Conservation (phyloP, 768 basidiomycete species). For the Pleurotus cornucopiae region DNA sequence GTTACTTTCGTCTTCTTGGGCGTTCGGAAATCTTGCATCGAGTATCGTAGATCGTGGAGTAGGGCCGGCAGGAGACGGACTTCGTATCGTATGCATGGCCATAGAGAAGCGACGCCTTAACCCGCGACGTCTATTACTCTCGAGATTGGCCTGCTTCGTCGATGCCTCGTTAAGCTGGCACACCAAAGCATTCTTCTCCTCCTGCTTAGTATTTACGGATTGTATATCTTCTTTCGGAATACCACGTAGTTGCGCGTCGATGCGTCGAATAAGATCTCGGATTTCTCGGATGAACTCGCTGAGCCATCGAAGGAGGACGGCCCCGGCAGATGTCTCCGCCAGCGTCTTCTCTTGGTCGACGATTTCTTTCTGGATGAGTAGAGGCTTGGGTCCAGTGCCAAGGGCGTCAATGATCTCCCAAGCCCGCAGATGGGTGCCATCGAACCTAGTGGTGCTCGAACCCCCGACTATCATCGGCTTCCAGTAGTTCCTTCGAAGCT, state of each 20-base stretch:
- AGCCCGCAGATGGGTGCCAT: neutral
- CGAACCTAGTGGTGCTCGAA: conserved; percentile 1
- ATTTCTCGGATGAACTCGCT: conserved; percentile 2
- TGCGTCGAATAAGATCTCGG: conserved; percentile 4
- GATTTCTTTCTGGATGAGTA: conserved; percentile 3
- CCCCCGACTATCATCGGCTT: conserved; percentile 4
- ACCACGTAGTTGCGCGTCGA: conserved; percentile 1
- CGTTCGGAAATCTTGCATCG: neutral
- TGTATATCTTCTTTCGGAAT: neutral
- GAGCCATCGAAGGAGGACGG: conserved; percentile 1
- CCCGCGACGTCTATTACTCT: neutral
- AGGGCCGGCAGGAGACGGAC: neutral
- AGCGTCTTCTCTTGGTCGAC: conserved; percentile 6
- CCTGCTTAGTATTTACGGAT: neutral
- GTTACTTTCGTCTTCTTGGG: neutral
- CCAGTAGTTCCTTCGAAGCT: conserved; percentile 5
- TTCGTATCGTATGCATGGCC: neutral
- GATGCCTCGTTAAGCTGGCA: neutral
- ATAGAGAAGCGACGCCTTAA: neutral
- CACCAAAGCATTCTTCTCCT: neutral
- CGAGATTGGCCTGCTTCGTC: neutral
- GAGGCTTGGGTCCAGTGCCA: neutral
- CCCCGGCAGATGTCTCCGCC: neutral
- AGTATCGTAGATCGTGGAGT: too few relatives aligned
- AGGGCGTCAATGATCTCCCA: conserved; percentile 5